These are phyloP conservation scores for Colletotrichum tofieldiae DNA, from an alignment of 2,329 filamentous ascomycete genomes.

Conservation along the genomic window DNA sequence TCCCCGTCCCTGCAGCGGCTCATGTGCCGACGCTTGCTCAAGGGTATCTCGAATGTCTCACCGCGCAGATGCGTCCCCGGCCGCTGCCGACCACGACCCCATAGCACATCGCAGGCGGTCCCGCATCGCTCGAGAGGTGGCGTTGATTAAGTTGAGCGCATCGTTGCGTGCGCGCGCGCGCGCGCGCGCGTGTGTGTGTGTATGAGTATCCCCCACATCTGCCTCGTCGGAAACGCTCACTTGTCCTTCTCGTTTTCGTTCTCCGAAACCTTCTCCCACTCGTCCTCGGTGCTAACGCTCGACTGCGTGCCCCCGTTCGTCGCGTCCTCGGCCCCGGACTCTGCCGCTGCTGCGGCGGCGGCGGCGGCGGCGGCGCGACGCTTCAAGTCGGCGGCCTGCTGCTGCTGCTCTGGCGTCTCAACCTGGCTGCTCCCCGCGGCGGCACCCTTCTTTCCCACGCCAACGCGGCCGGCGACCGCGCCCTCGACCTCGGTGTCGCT, in stretches of 20 bases:
- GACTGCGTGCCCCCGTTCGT: constrained; percentile 65
- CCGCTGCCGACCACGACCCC: background rate
- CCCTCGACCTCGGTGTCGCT: constrained; percentile 68
- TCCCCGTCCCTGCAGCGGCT: background rate
- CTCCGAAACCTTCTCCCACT: constrained; percentile 96
- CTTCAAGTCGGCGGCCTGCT: constrained; percentile 63
- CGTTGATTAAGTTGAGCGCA: constrained; percentile 6
- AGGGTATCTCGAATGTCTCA: constrained; percentile 42
- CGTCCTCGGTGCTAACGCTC: constrained; percentile 87
- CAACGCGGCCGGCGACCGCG: constrained; percentile 3
- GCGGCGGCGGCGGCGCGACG: constrained; percentile 56
- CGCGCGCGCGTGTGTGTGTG: background rate
- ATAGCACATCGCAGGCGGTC: background rate
- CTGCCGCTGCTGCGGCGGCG: constrained; percentile 51
- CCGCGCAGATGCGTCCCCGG: constrained; percentile 6
- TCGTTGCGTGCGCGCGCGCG: background rate
- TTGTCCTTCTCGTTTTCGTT: constrained; percentile 74
- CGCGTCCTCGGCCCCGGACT: constrained; percentile 50
- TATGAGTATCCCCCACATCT: background rate
- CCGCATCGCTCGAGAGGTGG: constrained; percentile 1
- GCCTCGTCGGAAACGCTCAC: constrained; percentile 47
- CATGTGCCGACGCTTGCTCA: constrained; percentile 29
- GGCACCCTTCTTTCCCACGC: constrained; percentile 32
- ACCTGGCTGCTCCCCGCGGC: constrained; percentile 58
- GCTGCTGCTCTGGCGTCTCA: constrained; percentile 57